A percentile compares a stretch with the other conserved stretches of the same genome.
Evolutionary conservation across 805 yeast genomes (phyloP).

Genomic region (Pichia phayaonensis): DNA sequence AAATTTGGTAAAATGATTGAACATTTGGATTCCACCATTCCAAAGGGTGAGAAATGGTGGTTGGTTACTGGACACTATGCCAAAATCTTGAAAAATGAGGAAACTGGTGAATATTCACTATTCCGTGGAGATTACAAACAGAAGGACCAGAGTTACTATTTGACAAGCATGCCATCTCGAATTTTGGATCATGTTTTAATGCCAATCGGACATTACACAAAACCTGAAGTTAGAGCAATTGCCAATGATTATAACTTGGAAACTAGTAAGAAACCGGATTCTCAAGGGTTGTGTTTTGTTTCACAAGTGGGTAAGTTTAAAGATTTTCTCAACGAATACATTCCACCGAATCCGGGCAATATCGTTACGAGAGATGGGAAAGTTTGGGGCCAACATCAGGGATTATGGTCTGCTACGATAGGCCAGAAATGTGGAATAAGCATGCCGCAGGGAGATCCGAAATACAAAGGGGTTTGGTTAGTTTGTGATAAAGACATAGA

Average conservation of each 20-base stretch:
- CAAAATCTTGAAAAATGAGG: conserved; percentile 35
- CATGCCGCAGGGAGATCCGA: conserved; percentile 85
- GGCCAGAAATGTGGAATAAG: conserved; percentile 79
- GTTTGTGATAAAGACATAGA: conserved; percentile 61
- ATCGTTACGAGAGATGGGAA: conserved; percentile 69
- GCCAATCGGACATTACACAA: conserved; percentile 75
- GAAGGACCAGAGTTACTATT: conserved; percentile 89
- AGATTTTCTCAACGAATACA: conserved; percentile 66
- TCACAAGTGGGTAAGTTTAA: conserved; percentile 55
- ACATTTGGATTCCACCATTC: conserved; percentile 29
- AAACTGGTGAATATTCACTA: conserved; percentile 34
- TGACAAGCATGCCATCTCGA: conserved; percentile 53
- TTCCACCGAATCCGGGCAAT: conserved; percentile 68
- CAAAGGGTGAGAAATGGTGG: conserved; percentile 51
- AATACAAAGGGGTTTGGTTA: conserved; percentile 75
- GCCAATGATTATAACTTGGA: conserved; percentile 50
- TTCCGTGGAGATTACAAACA: conserved; percentile 47
- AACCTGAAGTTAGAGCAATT: conserved; percentile 63
- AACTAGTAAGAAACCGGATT: conserved; percentile 78
- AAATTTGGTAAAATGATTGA: conserved; percentile 78
- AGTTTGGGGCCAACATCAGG: conserved; percentile 75
- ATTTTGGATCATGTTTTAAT: conserved; percentile 47
- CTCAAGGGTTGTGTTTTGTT: conserved; percentile 93
- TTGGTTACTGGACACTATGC: conserved; percentile 86
- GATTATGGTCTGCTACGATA: conserved; percentile 91